Base-by-base conservation (phyloP, 2,329 filamentous ascomycete genomes). In the Cladosporium sp. region DNA sequence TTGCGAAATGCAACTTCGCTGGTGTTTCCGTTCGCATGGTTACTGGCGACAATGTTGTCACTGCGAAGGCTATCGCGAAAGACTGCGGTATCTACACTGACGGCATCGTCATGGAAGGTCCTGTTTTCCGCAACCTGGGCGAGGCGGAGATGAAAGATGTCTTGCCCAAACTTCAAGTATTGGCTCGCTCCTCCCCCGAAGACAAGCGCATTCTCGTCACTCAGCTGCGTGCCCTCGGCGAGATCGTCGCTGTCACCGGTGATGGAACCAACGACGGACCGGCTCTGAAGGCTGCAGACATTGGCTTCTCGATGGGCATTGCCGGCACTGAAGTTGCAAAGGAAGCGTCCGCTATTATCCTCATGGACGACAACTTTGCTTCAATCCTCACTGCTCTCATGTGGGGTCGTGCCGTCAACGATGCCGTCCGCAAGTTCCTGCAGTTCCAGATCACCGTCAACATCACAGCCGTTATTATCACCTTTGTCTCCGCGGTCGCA, bases 371-470 rank as follows among this genome's bases (percentile, higher is more conserved):
- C 62, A 82, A 82, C 62, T 82, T 82, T 62, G 70, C 78, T 1
- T 83, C 80, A 1, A 84, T 85, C 57, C 78, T 84, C 50, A 80
- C 80, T 56, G 79, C 79, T 15, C 68, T 83, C 55, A 79, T 79
- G 71, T 83, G 80, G 80, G 80, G 80, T 48, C 75, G 80, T 53
- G 79, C 80, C 17, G 78, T 77, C 53, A 79, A 78, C 55, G 76
- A 79, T 56, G 73, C 76, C 3, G 76, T 79, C 34, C 72, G 75
- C 62, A 79, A 79, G 57, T 79, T 79, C 58, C 63, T 79, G 42
- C 82, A 86, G 66, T 87, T 88, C 64, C 86, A 89, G 73, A 80
- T 90, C 55, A 89, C 86, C 0, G 91, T 96, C 72, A 96, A 96
- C 75, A 84, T 96, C 58, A 96, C 91, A 2, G 91, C 91, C 34